These are phyloP conservation scores for Eucalyptus caleyi DNA, from an alignment of 345 rosid genomes.

Conservation along the genomic window DNA sequence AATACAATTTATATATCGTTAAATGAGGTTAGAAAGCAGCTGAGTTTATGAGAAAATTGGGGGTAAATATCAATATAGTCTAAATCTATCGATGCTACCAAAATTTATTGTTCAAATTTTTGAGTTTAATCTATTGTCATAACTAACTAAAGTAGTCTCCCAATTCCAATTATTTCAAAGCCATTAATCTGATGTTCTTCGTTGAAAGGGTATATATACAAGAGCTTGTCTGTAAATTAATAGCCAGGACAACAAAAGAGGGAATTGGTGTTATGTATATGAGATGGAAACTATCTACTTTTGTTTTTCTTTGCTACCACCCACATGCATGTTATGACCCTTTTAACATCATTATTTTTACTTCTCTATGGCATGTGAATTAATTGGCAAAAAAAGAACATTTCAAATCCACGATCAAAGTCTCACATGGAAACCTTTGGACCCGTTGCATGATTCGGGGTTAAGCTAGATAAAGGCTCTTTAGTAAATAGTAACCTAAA, in stretches of 20 bases:
- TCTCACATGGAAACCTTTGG: background rate
- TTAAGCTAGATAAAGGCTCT: background rate
- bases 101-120: background rate
- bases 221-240: background rate
- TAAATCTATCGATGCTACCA: background rate
- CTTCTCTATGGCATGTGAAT: background rate
- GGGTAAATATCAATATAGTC: no score
- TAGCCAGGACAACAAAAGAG: background rate
- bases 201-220: background rate
- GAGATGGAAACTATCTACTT: background rate
- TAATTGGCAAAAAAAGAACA: background rate
- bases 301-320: background rate
- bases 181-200: background rate
- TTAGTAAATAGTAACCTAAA: background rate
- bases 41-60: no score
- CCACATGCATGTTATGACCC: background rate
- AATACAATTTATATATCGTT: background rate
- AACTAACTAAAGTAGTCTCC: background rate
- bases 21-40: background rate
- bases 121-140: background rate
- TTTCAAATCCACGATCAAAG: background rate
- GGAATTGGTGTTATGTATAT: background rate
- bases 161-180: background rate
- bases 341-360: background rate
- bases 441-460: background rate